Percentiles rank a stretch among this genome's conserved stretches.
phyloP scores from a whole-genome alignment of 2,329 filamentous ascomycete genomes.

The Amphichorda felina region DNA sequence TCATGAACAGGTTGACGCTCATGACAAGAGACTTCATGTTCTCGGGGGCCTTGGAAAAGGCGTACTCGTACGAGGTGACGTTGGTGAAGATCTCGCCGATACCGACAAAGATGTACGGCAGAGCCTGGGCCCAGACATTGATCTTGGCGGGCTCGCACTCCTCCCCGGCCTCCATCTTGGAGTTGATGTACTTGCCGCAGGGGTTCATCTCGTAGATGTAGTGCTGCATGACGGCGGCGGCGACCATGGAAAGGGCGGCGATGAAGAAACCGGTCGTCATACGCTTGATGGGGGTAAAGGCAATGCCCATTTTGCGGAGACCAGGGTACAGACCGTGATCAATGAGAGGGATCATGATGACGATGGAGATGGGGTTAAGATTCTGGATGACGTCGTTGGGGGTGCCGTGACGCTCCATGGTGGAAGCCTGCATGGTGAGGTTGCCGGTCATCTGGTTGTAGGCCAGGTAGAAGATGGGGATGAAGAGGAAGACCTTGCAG shows the following conservation, averaged over 20 bases:
- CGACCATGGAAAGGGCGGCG: slow-evolving; percentile 49
- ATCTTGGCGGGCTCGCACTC: slow-evolving; percentile 45
- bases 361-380: slow-evolving; percentile 62
- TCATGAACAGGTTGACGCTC: slow-evolving; percentile 59
- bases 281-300: slow-evolving; percentile 65
- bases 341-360: slow-evolving; percentile 63
- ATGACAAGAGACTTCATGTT: slow-evolving; percentile 74
- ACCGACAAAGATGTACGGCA: slow-evolving; percentile 38
- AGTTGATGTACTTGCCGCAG: slow-evolving; percentile 44
- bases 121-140: slow-evolving; percentile 49
- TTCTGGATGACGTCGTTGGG: slow-evolving; percentile 72
- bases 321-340: slow-evolving; percentile 59
- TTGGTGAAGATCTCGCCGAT: slow-evolving; percentile 42
- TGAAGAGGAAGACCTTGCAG: slow-evolving; percentile 61
- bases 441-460: slow-evolving; percentile 52
- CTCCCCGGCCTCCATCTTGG: slow-evolving; percentile 17
- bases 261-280: slow-evolving; percentile 61
- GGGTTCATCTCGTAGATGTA: slow-evolving; percentile 52
- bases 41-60: slow-evolving; percentile 64
- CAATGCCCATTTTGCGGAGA: slow-evolving; percentile 49
- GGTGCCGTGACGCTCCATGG: slow-evolving; percentile 55
- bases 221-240: slow-evolving; percentile 42
- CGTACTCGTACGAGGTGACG: slow-evolving; percentile 58
- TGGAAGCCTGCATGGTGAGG: slow-evolving; percentile 50
- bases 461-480: slow-evolving; percentile 49